Conservation (phyloP, 495 filamentous ascomycete species). For the Podospora anserina region DNA sequence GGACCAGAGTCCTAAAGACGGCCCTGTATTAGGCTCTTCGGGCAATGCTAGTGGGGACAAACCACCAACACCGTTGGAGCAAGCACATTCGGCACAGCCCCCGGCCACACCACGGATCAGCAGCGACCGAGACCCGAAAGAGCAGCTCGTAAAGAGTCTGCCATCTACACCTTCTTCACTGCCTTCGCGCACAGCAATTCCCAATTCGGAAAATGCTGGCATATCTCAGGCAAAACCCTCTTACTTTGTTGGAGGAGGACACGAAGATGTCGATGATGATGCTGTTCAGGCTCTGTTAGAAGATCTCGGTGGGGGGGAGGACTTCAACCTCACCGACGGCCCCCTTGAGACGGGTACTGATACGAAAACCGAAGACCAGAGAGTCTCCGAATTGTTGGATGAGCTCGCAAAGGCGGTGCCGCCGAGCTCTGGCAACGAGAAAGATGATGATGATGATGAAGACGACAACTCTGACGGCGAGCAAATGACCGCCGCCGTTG, state of each 20-base stretch:
- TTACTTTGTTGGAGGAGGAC: not conserved
- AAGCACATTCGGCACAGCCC: not conserved
- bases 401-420: slow-evolving; percentile 2
- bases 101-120: not conserved
- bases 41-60: not conserved
- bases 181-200: not conserved
- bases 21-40: not conserved
- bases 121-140: not conserved
- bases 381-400: slow-evolving; percentile 29
- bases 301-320: slow-evolving; percentile 17
- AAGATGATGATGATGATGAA: not conserved
- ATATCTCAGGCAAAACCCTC: not conserved
- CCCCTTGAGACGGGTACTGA: slow-evolving; percentile 21
- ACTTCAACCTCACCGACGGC: slow-evolving; percentile 17
- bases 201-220: not conserved
- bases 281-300: slow-evolving; percentile 19
- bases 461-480: slow-evolving; percentile 44
- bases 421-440: not conserved
- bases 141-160: not conserved
- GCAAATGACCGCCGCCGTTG: slow-evolving; percentile 33
- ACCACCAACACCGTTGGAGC: not conserved
- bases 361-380: slow-evolving; percentile 27
- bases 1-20: not conserved
- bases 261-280: slow-evolving; percentile 4
- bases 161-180: not conserved